Conservation (phyloP, 163 green algal genomes). For the Prototheca cutis region DNA sequence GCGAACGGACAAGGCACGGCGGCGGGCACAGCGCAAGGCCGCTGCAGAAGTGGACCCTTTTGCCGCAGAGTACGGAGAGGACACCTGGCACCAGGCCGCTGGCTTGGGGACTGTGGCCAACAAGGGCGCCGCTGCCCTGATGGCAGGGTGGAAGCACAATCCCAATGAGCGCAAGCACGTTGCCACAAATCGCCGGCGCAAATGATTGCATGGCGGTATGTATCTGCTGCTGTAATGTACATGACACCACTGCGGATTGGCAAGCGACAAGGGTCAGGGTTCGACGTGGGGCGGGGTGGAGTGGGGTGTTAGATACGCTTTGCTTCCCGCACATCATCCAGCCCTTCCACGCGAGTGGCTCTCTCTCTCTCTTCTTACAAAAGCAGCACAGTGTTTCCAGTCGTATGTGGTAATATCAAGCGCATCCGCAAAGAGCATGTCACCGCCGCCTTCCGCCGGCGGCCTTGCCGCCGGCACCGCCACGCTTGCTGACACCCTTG, state of each 20-base stretch:
- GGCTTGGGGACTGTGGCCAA: background rate
- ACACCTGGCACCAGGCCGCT: slow-evolving; percentile 41
- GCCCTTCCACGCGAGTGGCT: too few relatives aligned
- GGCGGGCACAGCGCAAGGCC: background rate
- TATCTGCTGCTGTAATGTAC: background rate
- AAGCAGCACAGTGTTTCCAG: too few relatives aligned
- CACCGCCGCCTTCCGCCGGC: too few relatives aligned
- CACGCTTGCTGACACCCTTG: background rate
- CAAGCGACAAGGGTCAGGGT: too few relatives aligned
- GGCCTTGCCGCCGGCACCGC: background rate
- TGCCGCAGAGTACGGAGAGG: slow-evolving; percentile 51
- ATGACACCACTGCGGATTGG: too few relatives aligned
- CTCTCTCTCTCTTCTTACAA: too few relatives aligned
- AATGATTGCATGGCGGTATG: too few relatives aligned
- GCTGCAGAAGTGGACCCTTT: slow-evolving; percentile 55
- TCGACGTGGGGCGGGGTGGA: too few relatives aligned
- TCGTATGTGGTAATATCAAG: too few relatives aligned
- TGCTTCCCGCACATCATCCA: too few relatives aligned
- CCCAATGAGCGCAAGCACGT: slow-evolving; percentile 69
- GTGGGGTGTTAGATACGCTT: too few relatives aligned
- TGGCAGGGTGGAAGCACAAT: slow-evolving; percentile 69
- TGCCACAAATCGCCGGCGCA: slow-evolving; percentile 57
- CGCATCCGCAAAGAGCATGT: too few relatives aligned
- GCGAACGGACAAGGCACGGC: slow-evolving; percentile 1
- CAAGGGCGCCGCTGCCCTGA: slow-evolving; percentile 36